Percentiles rank a stretch among this genome's conserved stretches.
Evolutionary conservation across 805 yeast genomes (phyloP).

Genomic region (Teunomyces barrocoloradensis): DNA sequence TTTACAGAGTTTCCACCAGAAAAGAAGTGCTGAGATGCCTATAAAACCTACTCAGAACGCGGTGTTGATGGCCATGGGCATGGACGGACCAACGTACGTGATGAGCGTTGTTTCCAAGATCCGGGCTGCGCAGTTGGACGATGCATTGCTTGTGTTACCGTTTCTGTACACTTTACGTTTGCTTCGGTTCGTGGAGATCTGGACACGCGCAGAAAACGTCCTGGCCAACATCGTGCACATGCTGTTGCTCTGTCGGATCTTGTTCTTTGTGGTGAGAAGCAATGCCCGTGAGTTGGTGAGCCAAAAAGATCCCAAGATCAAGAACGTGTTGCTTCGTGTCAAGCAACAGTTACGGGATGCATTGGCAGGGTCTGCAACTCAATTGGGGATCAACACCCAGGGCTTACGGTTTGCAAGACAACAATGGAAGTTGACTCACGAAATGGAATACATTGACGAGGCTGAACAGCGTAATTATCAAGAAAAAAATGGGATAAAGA

Average conservation of each 20-base stretch:
- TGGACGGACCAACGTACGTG: constrained; percentile 75
- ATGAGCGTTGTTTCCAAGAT: constrained; percentile 68
- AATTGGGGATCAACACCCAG: constrained; percentile 79
- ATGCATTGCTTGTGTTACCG: constrained; percentile 87
- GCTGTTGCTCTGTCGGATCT: constrained; percentile 66
- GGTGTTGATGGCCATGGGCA: constrained; percentile 67
- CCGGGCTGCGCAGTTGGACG: constrained; percentile 84
- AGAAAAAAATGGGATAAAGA: constrained; percentile 53
- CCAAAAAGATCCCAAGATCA: constrained; percentile 62
- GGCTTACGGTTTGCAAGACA: constrained; percentile 72
- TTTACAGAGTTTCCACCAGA: constrained; percentile 33
- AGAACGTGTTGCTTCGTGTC: constrained; percentile 62
- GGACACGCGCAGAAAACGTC: constrained; percentile 52
- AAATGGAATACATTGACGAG: constrained; percentile 69
- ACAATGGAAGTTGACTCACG: constrained; percentile 79
- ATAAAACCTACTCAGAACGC: constrained; percentile 64
- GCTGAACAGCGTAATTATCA: constrained; percentile 52
- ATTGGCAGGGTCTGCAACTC: constrained; percentile 50
- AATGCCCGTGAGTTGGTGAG: constrained; percentile 78
- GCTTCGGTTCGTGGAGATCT: constrained; percentile 68
- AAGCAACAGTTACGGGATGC: constrained; percentile 59
- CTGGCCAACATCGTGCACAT: constrained; percentile 49
- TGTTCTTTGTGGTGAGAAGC: constrained; percentile 69
- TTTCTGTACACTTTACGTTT: constrained; percentile 76
- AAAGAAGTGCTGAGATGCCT: constrained; percentile 49